Percentiles rank a stretch among this genome's conserved stretches.
Conservation (phyloP, 352 stramenopile species). For the Thraustotheca clavata region DNA sequence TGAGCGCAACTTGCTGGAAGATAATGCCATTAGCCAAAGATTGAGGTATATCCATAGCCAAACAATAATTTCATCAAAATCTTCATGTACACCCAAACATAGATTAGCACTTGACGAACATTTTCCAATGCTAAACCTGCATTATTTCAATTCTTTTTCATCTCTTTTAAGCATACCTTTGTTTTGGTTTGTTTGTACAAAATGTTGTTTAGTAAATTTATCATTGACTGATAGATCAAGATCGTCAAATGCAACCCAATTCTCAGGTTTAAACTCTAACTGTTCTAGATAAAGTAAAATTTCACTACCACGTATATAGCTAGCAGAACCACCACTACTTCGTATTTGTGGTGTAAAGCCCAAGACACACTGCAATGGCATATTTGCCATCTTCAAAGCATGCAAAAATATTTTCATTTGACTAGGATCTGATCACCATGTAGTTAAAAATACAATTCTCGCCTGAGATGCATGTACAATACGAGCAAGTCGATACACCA, state of each 20-base stretch:
- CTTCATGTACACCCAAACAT: too few species aligned
- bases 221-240: neutral
- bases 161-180: too few species aligned
- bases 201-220: neutral
- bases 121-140: too few species aligned
- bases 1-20: too few species aligned
- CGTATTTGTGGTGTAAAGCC: neutral
- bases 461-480: neutral
- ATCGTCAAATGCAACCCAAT: slow-evolving; percentile 10
- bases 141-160: too few species aligned
- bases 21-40: too few species aligned
- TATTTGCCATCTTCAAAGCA: neutral
- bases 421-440: neutral
- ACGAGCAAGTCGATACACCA: neutral
- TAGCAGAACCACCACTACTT: neutral
- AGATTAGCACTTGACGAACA: too few species aligned
- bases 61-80: too few species aligned
- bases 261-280: neutral
- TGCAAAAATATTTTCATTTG: neutral
- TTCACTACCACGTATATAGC: neutral
- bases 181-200: neutral
- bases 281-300: neutral
- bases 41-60: too few species aligned
- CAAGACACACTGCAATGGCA: slow-evolving; percentile 7
- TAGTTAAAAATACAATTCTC: slow-evolving; percentile 5